Evolutionary conservation across 345 rosid genomes (phyloP).

Genomic region (Combretum micranthum): DNA sequence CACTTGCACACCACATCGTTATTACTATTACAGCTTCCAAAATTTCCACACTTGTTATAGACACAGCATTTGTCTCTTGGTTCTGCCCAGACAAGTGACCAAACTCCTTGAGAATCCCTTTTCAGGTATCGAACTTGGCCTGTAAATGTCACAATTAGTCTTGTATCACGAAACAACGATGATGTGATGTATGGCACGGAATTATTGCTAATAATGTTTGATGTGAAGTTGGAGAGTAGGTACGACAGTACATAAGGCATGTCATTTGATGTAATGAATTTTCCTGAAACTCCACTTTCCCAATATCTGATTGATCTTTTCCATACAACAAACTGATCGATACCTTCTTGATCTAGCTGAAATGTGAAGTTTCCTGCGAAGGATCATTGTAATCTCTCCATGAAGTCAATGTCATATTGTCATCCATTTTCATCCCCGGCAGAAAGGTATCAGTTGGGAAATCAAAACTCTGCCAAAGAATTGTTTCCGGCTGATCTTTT

Average conservation of each 20-base stretch:
- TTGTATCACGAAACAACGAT: conserved; percentile 18
- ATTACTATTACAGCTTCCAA: conserved; percentile 27
- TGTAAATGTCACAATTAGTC: conserved; percentile 26
- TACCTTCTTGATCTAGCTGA: conserved; percentile 12
- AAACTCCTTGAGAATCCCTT: conserved; percentile 3
- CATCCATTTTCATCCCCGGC: conserved; percentile 49
- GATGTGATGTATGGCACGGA: conserved; percentile 38
- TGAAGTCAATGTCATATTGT: conserved; percentile 28
- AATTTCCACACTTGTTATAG: conserved; percentile 28
- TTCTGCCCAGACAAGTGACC: conserved; percentile 25
- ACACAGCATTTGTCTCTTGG: conserved; percentile 31
- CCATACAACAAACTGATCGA: conserved; percentile 10
- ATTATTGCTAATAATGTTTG: conserved; percentile 11
- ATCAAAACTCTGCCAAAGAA: conserved; percentile 45
- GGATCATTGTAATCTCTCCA: conserved; percentile 55
- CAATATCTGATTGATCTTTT: conserved; percentile 14
- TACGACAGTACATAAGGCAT: conserved; percentile 9
- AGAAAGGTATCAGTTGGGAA: conserved; percentile 54
- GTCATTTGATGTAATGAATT: conserved; percentile 18
- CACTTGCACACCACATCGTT: conserved; percentile 24
- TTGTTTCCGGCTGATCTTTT: neutral
- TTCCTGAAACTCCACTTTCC: conserved; percentile 15
- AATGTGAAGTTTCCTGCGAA: conserved; percentile 43
- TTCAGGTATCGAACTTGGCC: conserved; percentile 26
- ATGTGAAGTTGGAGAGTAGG: conserved; percentile 14